Conservation (phyloP, 2,329 filamentous ascomycete species). For the Capronia americana region DNA sequence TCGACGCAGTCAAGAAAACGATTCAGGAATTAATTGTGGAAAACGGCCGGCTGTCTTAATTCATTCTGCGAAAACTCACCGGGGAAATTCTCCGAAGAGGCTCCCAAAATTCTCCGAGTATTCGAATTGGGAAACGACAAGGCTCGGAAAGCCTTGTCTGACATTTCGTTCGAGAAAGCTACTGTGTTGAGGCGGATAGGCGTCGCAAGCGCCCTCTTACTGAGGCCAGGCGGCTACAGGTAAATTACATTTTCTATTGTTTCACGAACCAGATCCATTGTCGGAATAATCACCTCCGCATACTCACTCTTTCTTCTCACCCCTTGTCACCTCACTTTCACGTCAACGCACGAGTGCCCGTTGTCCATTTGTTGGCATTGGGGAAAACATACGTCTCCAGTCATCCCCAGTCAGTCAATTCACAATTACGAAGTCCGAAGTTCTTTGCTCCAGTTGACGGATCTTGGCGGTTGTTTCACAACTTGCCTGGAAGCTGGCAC, state of each 20-base stretch:
- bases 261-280: constrained; percentile 23
- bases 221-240: constrained; percentile 33
- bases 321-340: constrained; percentile 3
- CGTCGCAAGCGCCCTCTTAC: constrained; percentile 26
- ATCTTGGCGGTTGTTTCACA: constrained; percentile 20
- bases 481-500: background rate
- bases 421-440: constrained; percentile 10
- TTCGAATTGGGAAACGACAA: constrained; percentile 13
- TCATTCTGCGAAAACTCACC: background rate
- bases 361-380: background rate
- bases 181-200: constrained; percentile 15
- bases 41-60: constrained; percentile 21
- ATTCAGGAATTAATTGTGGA: background rate
- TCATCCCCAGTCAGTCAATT: background rate
- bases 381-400: background rate
- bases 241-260: constrained; percentile 35
- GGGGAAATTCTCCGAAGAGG: constrained; percentile 7
- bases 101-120: constrained; percentile 22
- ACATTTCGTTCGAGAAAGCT: constrained; percentile 8
- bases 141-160: constrained; percentile 19
- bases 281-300: constrained; percentile 3
- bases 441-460: constrained; percentile 19
- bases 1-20: background rate
- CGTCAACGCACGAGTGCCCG: background rate
- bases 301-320: background rate